Conservation (phyloP, 2,329 filamentous ascomycete genomes). For the Chaetomiaceae sp. region DNA sequence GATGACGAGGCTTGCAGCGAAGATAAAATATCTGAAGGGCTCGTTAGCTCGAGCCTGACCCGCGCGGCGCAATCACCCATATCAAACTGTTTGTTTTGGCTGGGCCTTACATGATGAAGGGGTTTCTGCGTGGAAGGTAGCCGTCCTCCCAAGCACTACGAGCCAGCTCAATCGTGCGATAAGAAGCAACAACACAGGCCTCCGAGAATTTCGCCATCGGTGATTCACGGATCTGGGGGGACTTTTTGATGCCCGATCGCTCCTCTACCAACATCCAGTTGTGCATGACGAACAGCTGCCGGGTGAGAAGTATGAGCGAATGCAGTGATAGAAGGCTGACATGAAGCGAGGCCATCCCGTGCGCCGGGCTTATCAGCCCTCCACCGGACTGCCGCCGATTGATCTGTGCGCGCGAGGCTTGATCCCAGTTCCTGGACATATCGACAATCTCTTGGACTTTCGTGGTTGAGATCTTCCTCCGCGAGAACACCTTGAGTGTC, state of each 20-base stretch:
- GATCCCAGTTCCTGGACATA: constrained; percentile 49
- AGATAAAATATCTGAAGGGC: constrained; percentile 49
- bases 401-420: constrained; percentile 43
- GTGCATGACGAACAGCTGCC: constrained; percentile 60
- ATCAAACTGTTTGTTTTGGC: background rate
- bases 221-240: constrained; percentile 29
- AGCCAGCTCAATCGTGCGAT: constrained; percentile 46
- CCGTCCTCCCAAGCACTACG: constrained; percentile 41
- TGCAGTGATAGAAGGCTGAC: constrained; percentile 59
- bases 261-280: constrained; percentile 41
- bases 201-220: constrained; percentile 45
- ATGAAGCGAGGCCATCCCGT: constrained; percentile 58
- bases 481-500: constrained; percentile 58
- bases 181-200: constrained; percentile 48
- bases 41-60: constrained; percentile 2
- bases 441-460: constrained; percentile 55
- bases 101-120: constrained; percentile 50
- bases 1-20: constrained; percentile 50
- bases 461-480: constrained; percentile 53
- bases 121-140: constrained; percentile 49
- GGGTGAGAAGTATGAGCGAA: constrained; percentile 57
- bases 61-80: background rate
- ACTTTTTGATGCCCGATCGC: constrained; percentile 28
- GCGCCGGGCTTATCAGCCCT: constrained; percentile 38
- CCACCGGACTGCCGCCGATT: constrained; percentile 47